These are phyloP conservation scores for Fusarium nurragi DNA, from an alignment of 2,329 filamentous ascomycete genomes.

Conservation along the genomic window DNA sequence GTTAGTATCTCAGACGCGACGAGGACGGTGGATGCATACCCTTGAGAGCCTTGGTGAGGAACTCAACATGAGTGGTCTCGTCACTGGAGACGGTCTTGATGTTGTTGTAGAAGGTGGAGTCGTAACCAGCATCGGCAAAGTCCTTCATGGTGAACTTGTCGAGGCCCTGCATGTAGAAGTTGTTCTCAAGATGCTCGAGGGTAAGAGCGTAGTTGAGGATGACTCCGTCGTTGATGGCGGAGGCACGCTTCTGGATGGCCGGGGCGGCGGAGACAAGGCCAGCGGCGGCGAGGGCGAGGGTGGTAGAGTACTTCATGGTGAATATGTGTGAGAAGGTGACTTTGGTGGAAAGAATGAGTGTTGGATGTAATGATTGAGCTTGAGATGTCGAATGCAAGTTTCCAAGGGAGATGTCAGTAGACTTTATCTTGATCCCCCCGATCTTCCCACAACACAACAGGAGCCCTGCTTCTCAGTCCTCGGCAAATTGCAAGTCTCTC, in stretches of 20 bases:
- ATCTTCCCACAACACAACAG: not conserved
- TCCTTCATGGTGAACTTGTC: slow-evolving; percentile 63
- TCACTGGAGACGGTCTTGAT: slow-evolving; percentile 65
- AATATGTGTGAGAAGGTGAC: not conserved
- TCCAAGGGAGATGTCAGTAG: not conserved
- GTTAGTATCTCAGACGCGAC: not conserved
- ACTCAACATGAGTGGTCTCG: slow-evolving; percentile 48
- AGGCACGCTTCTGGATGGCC: slow-evolving; percentile 24
- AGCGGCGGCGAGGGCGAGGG: slow-evolving; percentile 20
- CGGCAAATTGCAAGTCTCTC: not conserved
- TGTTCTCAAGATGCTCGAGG: slow-evolving; percentile 67
- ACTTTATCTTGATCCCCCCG: not conserved
- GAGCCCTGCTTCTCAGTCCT: not conserved
- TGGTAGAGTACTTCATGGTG: slow-evolving; percentile 26
- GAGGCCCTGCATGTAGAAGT: slow-evolving; percentile 70
- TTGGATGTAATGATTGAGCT: not conserved
- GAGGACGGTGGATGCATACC: not conserved
- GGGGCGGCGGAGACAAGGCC: slow-evolving; percentile 30
- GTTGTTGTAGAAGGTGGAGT: slow-evolving; percentile 64
- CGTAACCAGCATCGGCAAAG: slow-evolving; percentile 62
- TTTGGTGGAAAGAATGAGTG: not conserved
- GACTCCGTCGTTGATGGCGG: slow-evolving; percentile 34
- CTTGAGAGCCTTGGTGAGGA: slow-evolving; percentile 33
- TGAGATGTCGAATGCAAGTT: not conserved
- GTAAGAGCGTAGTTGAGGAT: slow-evolving; percentile 60